A percentile compares a stretch with the other conserved stretches of the same genome.
These are phyloP conservation scores for Mychonastes homosphaera DNA, from an alignment of 139 green algal genomes.

Conservation along the genomic window DNA sequence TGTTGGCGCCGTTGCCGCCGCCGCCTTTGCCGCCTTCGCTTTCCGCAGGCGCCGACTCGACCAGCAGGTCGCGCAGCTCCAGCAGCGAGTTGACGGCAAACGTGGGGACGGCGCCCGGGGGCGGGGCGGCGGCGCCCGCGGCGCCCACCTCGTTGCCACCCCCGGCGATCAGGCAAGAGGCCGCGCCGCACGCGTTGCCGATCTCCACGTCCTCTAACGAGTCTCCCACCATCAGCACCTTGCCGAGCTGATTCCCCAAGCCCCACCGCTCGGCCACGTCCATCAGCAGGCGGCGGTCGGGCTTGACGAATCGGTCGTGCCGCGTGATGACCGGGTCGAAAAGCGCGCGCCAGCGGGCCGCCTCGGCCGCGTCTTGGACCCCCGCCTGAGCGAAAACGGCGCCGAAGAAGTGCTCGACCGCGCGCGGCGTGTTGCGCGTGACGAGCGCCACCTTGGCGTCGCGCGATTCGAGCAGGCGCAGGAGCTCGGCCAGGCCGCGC, in stretches of 20 bases:
- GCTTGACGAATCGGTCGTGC: conserved; percentile 57
- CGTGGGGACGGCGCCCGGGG: conserved; percentile 45
- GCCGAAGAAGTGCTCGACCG: conserved; percentile 48
- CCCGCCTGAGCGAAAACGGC: conserved; percentile 50
- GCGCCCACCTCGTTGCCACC: conserved; percentile 41
- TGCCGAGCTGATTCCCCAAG: conserved; percentile 22
- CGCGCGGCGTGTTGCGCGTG: conserved; percentile 51
- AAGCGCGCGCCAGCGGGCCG: conserved; percentile 26
- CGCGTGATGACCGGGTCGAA: conserved; percentile 53
- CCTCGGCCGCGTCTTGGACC: too few relatives aligned
- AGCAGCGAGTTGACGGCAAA: conserved; percentile 39
- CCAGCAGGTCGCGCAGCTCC: conserved; percentile 27
- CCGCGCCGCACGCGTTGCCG: conserved; percentile 55
- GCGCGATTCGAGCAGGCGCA: conserved; percentile 26
- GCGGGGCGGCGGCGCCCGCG: conserved; percentile 7
- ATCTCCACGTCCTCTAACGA: conserved; percentile 24
- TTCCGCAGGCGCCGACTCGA: conserved; percentile 3
- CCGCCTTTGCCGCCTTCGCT: conserved; percentile 21
- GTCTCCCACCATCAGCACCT: conserved; percentile 67
- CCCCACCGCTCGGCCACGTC: conserved; percentile 45
- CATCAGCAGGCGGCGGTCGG: conserved; percentile 49
- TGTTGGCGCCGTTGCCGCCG: conserved; percentile 11
- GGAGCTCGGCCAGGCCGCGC: conserved; percentile 31
- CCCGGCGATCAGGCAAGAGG: conserved; percentile 42
- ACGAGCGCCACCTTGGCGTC: conserved; percentile 49